Percentiles rank a stretch among this genome's conserved stretches.
These are phyloP conservation scores for Mortierella antarctica DNA, from an alignment of 192 early-diverging fungal genomes.

Conservation along the genomic window DNA sequence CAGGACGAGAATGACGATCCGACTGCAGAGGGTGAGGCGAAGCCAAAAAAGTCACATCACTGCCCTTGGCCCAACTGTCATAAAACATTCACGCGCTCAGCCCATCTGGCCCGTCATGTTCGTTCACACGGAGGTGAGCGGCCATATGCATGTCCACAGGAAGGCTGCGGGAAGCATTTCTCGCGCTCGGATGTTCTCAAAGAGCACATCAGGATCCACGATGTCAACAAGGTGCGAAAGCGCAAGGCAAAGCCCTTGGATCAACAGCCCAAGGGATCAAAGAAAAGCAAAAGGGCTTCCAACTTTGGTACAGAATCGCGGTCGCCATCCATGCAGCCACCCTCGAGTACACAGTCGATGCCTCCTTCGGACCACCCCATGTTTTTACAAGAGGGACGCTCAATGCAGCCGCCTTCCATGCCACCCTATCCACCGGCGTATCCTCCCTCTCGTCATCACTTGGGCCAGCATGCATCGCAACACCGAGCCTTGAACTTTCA, in stretches of 20 bases:
- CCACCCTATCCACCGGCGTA: slow-evolving; percentile 2
- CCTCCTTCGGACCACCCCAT: slow-evolving; percentile 3
- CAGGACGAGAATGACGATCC: slow-evolving; percentile 24
- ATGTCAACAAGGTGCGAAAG: slow-evolving; percentile 73
- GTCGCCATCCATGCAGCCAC: slow-evolving; percentile 44
- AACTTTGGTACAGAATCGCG: slow-evolving; percentile 38
- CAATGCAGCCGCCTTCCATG: slow-evolving; percentile 1
- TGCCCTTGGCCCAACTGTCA: slow-evolving; percentile 52
- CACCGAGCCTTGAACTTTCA: slow-evolving; percentile 3
- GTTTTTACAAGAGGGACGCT: background rate
- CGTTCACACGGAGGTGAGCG: slow-evolving; percentile 80
- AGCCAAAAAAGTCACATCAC: slow-evolving; percentile 43
- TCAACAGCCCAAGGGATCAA: slow-evolving; percentile 12
- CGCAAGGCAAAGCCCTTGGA: slow-evolving; percentile 33
- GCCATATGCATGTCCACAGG: slow-evolving; percentile 72
- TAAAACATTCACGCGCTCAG: slow-evolving; percentile 51
- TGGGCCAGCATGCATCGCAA: slow-evolving; percentile 10
- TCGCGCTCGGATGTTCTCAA: slow-evolving; percentile 83
- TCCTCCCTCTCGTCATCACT: background rate
- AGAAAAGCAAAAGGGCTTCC: slow-evolving; percentile 43
- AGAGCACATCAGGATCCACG: slow-evolving; percentile 83
- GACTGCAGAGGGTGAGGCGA: background rate
- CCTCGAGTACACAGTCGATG: background rate
- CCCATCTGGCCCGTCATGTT: slow-evolving; percentile 83
- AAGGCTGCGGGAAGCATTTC: slow-evolving; percentile 76